Conservation (phyloP, 2,329 filamentous ascomycete genomes). For the Botrytis aclada region DNA sequence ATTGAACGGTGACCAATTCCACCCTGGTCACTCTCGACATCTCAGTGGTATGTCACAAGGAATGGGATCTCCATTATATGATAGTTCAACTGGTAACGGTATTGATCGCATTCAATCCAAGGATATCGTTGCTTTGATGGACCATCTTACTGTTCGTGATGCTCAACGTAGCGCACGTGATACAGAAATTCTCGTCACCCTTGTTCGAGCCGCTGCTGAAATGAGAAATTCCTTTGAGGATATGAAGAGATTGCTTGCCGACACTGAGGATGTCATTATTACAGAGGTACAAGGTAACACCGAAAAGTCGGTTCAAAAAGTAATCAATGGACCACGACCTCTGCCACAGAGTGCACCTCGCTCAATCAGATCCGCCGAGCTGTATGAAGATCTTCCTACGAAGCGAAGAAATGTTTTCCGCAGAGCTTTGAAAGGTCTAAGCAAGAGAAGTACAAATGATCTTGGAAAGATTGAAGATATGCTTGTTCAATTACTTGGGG, state of each 20-base stretch:
- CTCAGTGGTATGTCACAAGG: slow-evolving; percentile 90
- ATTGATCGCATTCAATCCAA: slow-evolving; percentile 92
- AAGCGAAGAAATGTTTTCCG: slow-evolving; percentile 95
- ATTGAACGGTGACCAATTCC: slow-evolving; percentile 61
- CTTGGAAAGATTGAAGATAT: slow-evolving; percentile 85
- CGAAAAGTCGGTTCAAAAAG: slow-evolving; percentile 77
- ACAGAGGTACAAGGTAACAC: slow-evolving; percentile 84
- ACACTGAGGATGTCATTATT: slow-evolving; percentile 87
- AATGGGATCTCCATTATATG: slow-evolving; percentile 85
- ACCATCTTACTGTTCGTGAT: slow-evolving; percentile 95
- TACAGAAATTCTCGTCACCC: slow-evolving; percentile 90
- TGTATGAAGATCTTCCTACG: slow-evolving; percentile 54
- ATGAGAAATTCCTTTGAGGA: slow-evolving; percentile 97
- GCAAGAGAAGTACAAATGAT: slow-evolving; percentile 83
- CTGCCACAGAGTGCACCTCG: slow-evolving; percentile 60
- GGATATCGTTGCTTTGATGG: slow-evolving; percentile 96
- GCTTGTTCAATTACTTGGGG: slow-evolving; percentile 85
- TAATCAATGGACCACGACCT: slow-evolving; percentile 81
- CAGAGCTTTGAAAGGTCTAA: slow-evolving; percentile 86
- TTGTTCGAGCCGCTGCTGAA: slow-evolving; percentile 90
- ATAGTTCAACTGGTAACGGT: slow-evolving; percentile 80
- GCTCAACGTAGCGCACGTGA: slow-evolving; percentile 94
- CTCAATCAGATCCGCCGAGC: slow-evolving; percentile 48
- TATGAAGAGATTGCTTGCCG: slow-evolving; percentile 86
- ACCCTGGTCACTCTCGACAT: slow-evolving; percentile 60